Evolutionary conservation across 345 rosid genomes (phyloP), one percentile per base, ranked within the genome.

Genomic region (Leavenworthia alabamica): DNA sequence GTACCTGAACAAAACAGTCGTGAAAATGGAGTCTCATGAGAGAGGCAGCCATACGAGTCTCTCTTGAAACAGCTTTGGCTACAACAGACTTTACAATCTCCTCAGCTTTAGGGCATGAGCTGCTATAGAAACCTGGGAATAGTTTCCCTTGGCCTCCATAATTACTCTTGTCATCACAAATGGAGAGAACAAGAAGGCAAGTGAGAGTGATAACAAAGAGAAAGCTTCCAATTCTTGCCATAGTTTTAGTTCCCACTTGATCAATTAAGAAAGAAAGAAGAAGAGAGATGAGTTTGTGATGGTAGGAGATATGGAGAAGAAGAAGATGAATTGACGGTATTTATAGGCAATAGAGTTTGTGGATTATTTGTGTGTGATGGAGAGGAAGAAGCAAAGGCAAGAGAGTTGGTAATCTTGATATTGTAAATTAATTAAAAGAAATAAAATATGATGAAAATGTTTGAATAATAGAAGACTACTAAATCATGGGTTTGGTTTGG

Each of bases 1-100:
- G 7, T 53, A 90, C 95, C 80, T 82, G 78, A 70, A 85, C 94
- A 59, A 90, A 90, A 46, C 97, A 88, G 64, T 88, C 97, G 28
- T 85, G 96, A 70, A 90, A 90, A 69, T 80, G 86, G 32, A 88
- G 82, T 70, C 97, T 80, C 28, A 88, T 71, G 31, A 90, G 58
- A 15, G 90, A 88, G 69, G 97, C 94, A 68, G 80, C 90, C 90
- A 83, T 85, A 15, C 94, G 85, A 19, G 81, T 23, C 36, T 90
- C 90, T 62, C 71, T 77, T 0, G 77, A 77, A 31, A 83, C 74
- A 22, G 89, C 96, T 64, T 80, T 72, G 16, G 81, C 72, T 15
- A 90, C 86, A 46, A 74, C 72, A 1, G 79, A 78, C 67, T 61
- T 70, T 4, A 87, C 93, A 10, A 81, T 88, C 44, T 80, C 66